Percentiles rank a stretch among this genome's conserved stretches.
Evolutionary conservation across 2,329 filamentous ascomycete species (phyloP).

Genomic region (Septoria linicola): DNA sequence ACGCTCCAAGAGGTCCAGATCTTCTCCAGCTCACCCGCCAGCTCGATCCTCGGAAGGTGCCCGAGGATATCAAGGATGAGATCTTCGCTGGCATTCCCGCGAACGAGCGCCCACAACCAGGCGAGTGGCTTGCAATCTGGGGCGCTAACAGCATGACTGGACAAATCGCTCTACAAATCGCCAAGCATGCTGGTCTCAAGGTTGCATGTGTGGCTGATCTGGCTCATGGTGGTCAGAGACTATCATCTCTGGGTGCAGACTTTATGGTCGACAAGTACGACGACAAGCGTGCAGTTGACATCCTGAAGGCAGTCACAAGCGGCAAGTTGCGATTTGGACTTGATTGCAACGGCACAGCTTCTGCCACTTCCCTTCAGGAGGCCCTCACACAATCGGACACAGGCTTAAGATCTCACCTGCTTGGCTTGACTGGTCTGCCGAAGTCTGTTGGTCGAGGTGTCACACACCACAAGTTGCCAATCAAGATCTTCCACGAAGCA

Average conservation of each 20-base stretch:
- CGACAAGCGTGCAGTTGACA: slow-evolving; percentile 61
- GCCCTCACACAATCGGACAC: slow-evolving; percentile 44
- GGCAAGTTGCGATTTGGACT: slow-evolving; percentile 64
- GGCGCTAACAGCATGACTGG: slow-evolving; percentile 73
- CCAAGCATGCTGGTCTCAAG: slow-evolving; percentile 62
- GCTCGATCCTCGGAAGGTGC: slow-evolving; percentile 51
- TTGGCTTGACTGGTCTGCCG: slow-evolving; percentile 67
- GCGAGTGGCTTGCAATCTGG: slow-evolving; percentile 74
- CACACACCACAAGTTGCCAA: slow-evolving; percentile 65
- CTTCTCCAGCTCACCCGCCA: slow-evolving; percentile 53
- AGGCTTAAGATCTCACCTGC: slow-evolving; percentile 53
- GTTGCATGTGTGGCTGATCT: slow-evolving; percentile 67
- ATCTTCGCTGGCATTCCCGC: slow-evolving; percentile 57
- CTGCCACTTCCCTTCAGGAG: slow-evolving; percentile 58
- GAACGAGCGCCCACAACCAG: slow-evolving; percentile 55
- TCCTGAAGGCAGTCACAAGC: slow-evolving; percentile 60
- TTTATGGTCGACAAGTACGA: slow-evolving; percentile 69
- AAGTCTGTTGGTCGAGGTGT: slow-evolving; percentile 54
- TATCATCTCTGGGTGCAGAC: slow-evolving; percentile 58
- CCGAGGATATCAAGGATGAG: slow-evolving; percentile 62
- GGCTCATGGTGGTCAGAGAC: slow-evolving; percentile 62
- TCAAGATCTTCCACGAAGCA: slow-evolving; percentile 73
- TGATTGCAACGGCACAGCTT: slow-evolving; percentile 66
- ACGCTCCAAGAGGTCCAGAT: slow-evolving; percentile 55
- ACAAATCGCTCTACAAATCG: slow-evolving; percentile 65